Evolutionary conservation across 768 basidiomycete genomes (phyloP).

Genomic region (Serendipita vermifera): DNA sequence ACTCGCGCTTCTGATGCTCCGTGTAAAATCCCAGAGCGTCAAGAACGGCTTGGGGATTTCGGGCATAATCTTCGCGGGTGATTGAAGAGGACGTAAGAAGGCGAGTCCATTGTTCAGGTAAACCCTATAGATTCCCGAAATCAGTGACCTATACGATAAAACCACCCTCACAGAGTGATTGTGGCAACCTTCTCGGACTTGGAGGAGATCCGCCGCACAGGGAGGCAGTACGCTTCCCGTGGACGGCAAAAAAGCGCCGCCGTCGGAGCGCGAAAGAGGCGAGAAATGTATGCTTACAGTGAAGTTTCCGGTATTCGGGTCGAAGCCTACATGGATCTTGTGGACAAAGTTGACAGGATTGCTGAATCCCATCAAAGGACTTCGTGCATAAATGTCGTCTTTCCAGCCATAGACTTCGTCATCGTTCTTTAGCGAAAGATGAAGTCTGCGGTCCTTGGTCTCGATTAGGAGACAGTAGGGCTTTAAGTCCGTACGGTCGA

Average conservation of each 20-base stretch:
- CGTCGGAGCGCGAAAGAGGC: neutral
- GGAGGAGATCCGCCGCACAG: too few species aligned
- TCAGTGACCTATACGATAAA: too few species aligned
- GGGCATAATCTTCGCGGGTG: conserved; percentile 94
- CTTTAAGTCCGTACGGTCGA: conserved; percentile 87
- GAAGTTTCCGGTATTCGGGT: conserved; percentile 86
- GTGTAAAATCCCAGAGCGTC: conserved; percentile 99
- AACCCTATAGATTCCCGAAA: conserved; percentile 63
- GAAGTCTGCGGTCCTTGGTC: conserved; percentile 69
- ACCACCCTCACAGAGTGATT: too few species aligned
- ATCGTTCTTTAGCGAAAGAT: conserved; percentile 76
- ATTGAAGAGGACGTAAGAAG: conserved; percentile 95
- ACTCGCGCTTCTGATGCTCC: conserved; percentile 90
- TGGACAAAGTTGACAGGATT: conserved; percentile 97
- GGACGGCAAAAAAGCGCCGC: too few species aligned
- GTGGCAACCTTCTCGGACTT: too few species aligned
- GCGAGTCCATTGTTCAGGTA: conserved; percentile 96
- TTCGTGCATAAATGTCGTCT: conserved; percentile 88
- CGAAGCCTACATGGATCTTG: conserved; percentile 96
- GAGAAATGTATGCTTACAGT: conserved; percentile 49
- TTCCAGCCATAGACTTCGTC: conserved; percentile 98
- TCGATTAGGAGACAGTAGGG: conserved; percentile 87
- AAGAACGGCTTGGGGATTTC: conserved; percentile 92
- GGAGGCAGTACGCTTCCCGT: too few species aligned
- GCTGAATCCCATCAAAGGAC: conserved; percentile 84